Evolutionary conservation across 2,329 filamentous ascomycete species (phyloP).

Genomic region (Fusarium metavorans): DNA sequence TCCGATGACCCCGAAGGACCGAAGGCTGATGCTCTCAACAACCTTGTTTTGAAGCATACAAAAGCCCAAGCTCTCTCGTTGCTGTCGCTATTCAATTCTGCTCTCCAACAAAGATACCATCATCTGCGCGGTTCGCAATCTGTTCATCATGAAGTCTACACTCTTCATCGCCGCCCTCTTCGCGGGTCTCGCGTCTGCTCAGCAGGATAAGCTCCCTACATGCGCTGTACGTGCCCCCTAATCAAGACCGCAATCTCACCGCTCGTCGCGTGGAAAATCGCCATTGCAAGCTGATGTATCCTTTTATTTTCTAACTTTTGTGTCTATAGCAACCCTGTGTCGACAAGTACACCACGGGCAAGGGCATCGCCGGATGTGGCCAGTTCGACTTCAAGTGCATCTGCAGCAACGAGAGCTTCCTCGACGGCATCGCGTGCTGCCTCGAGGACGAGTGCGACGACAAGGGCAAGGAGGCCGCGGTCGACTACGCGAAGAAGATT

Average conservation of each 20-base stretch:
- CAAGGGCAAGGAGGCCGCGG: slow-evolving; percentile 49
- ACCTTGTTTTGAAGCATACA: not conserved
- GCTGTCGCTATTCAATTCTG: not conserved
- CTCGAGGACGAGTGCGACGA: slow-evolving; percentile 50
- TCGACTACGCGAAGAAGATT: slow-evolving; percentile 53
- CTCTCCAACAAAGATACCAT: not conserved
- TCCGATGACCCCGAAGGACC: slow-evolving; percentile 1
- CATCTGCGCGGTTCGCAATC: not conserved
- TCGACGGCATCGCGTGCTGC: slow-evolving; percentile 57
- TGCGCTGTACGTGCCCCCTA: slow-evolving; percentile 53
- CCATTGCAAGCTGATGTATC: not conserved
- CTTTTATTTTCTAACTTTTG: slow-evolving; percentile 10
- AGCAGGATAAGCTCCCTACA: slow-evolving; percentile 48
- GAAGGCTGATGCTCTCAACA: slow-evolving; percentile 7
- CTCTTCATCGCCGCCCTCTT: slow-evolving; percentile 47
- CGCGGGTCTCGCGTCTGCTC: slow-evolving; percentile 50
- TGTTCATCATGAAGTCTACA: slow-evolving; percentile 51
- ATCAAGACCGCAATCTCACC: not conserved
- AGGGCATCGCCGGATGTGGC: slow-evolving; percentile 53
- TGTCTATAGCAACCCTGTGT: slow-evolving; percentile 49
- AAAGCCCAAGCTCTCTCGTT: not conserved
- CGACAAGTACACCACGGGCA: slow-evolving; percentile 48
- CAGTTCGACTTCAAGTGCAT: slow-evolving; percentile 55
- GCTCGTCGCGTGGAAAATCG: not conserved
- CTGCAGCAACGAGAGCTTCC: slow-evolving; percentile 56